Conservation (phyloP, 2,329 filamentous ascomycete genomes). For the Trichoderma pleuroti region DNA sequence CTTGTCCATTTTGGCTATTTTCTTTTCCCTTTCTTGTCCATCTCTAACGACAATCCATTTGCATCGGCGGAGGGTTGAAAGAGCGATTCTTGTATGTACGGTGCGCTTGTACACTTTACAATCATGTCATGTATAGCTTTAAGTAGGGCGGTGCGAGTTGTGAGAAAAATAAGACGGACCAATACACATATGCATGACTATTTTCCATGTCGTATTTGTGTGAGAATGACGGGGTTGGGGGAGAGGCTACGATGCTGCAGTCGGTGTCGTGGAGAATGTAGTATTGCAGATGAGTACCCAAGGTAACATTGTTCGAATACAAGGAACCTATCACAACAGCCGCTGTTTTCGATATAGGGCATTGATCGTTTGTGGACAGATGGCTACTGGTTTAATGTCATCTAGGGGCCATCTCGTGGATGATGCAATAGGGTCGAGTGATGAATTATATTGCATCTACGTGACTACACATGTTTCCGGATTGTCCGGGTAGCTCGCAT, state of each 20-base stretch:
- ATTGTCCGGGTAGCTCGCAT: background rate
- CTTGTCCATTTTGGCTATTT: background rate
- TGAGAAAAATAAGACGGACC: background rate
- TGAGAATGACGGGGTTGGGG: no score
- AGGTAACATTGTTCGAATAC: background rate
- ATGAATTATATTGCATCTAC: background rate
- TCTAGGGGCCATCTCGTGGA: background rate
- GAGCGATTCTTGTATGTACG: background rate
- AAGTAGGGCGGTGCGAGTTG: background rate
- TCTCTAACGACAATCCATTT: constrained; percentile 4
- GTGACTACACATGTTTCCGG: background rate
- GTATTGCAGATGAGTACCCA: background rate
- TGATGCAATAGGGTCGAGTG: background rate
- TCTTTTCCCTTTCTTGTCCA: background rate
- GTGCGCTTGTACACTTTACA: background rate
- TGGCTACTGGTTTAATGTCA: background rate
- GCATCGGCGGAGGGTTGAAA: background rate
- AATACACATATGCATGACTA: background rate
- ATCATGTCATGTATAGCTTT: constrained; percentile 1
- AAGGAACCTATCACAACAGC: background rate
- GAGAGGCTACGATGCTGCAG: no score
- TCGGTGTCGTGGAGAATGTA: background rate
- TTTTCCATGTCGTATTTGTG: background rate
- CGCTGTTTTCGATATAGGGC: background rate
- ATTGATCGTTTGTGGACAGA: background rate